Evolutionary conservation across 2,329 filamentous ascomycete species (phyloP).

Genomic region (Fusarium robinianum): DNA sequence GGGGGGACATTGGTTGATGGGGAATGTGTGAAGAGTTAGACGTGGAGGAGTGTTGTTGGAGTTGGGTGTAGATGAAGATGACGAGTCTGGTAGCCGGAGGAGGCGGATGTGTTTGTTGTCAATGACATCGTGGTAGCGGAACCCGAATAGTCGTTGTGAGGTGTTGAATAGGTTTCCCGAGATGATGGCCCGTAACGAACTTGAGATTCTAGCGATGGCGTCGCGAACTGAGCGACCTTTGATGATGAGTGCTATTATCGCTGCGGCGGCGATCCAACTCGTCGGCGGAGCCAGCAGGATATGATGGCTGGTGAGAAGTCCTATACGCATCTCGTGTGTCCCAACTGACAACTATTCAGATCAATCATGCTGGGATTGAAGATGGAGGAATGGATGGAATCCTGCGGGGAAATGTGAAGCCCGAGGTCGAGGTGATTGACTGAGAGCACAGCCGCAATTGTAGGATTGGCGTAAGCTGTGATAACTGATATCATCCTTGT

Average conservation of each 20-base stretch:
- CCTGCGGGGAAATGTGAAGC: too few species aligned
- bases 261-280: neutral
- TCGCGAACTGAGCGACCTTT: neutral
- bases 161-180: neutral
- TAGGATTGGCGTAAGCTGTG: too few species aligned
- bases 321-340: slow-evolving; percentile 9
- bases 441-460: too few species aligned
- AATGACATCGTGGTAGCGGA: slow-evolving; percentile 18
- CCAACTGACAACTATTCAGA: too few species aligned
- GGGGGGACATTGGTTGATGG: slow-evolving; percentile 14
- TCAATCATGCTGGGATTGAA: too few species aligned
- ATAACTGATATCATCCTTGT: too few species aligned
- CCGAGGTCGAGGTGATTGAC: too few species aligned
- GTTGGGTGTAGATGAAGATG: too few species aligned
- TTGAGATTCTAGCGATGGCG: neutral
- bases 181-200: neutral
- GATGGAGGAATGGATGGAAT: too few species aligned
- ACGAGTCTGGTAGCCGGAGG: slow-evolving; percentile 21
- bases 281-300: neutral
- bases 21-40: slow-evolving; percentile 24
- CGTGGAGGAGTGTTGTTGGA: slow-evolving; percentile 2
- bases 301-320: neutral
- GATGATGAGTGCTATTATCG: slow-evolving; percentile 3
- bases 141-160: neutral
- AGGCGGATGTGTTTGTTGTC: slow-evolving; percentile 20